Conservation (phyloP, 345 rosid genomes). For the Bretschneidera sinensis region DNA sequence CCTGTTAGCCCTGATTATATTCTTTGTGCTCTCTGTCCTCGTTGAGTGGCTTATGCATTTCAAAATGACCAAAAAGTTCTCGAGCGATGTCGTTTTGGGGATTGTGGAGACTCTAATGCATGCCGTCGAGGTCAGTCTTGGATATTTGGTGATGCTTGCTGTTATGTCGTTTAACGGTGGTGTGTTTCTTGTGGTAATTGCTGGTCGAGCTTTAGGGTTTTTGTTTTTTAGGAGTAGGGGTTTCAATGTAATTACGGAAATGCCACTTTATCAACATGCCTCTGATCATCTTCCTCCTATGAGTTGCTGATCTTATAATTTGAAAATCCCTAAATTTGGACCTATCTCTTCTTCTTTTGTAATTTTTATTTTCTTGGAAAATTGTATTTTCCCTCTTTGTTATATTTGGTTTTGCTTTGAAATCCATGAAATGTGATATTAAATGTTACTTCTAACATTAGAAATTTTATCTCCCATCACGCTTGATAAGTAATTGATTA, state of each 20-base stretch:
- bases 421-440: too few species aligned
- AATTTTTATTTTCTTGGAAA: too few species aligned
- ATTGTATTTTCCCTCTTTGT: too few species aligned
- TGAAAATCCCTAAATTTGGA: too few species aligned
- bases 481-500: too few species aligned
- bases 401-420: too few species aligned
- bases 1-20: conserved; percentile 24
- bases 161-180: conserved; percentile 50
- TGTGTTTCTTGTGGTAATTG: conserved; percentile 32
- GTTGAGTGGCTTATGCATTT: conserved; percentile 33
- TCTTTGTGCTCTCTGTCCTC: conserved; percentile 24
- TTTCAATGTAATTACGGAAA: conserved; percentile 14
- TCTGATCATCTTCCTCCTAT: conserved; percentile 24
- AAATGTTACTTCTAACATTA: too few species aligned
- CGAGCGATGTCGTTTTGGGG: conserved; percentile 12
- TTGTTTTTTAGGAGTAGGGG: conserved; percentile 32
- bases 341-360: too few species aligned
- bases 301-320: conserved; percentile 33
- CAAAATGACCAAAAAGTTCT: conserved; percentile 17
- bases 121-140: conserved; percentile 27
- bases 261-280: neutral
- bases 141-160: conserved; percentile 38
- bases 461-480: too few species aligned
- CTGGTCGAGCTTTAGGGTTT: conserved; percentile 42
- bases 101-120: conserved; percentile 24